Percentiles rank a stretch among this genome's conserved stretches.
Evolutionary conservation across 2,329 filamentous ascomycete species (phyloP).

Genomic region (Ophiostoma tasmaniense): DNA sequence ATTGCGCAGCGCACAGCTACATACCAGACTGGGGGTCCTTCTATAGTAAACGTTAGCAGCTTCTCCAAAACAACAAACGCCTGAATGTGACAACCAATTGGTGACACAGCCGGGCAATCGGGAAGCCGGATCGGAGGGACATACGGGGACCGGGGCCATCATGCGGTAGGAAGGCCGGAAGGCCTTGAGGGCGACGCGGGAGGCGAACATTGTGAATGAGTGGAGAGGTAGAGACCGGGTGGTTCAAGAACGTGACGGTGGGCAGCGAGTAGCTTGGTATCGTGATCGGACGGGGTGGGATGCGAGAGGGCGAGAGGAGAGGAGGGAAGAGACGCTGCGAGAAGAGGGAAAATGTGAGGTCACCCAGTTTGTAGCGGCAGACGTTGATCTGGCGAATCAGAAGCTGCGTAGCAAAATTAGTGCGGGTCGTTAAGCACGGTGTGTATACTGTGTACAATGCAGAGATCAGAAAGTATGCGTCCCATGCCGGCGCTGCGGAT

Average conservation of each 20-base stretch:
- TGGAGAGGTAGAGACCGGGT: not conserved
- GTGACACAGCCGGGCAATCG: constrained; percentile 1
- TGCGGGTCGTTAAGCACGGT: constrained; percentile 9
- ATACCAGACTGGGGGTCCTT: constrained; percentile 40
- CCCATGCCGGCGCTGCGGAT: not conserved
- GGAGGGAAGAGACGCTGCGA: not conserved
- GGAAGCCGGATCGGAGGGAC: constrained; percentile 27
- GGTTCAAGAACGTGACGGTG: constrained; percentile 12
- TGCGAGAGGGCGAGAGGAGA: constrained; percentile 6
- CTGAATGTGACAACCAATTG: not conserved
- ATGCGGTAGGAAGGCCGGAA: constrained; percentile 57
- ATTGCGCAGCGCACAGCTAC: not conserved
- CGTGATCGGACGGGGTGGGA: constrained; percentile 20
- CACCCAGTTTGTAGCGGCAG: constrained; percentile 12
- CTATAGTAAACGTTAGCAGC: constrained; percentile 32
- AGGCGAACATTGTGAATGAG: constrained; percentile 49
- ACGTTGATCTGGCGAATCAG: constrained; percentile 6
- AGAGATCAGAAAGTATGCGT: not conserved
- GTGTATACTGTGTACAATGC: too few relatives aligned
- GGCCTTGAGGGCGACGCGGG: constrained; percentile 57
- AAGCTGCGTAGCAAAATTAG: constrained; percentile 18
- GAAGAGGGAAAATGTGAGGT: constrained; percentile 19
- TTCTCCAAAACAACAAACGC: not conserved
- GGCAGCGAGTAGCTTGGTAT: not conserved
- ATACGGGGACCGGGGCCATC: constrained; percentile 66